These are phyloP conservation scores for Fonsecaea pedrosoi DNA, from an alignment of 2,329 filamentous ascomycete species.

Conservation along the genomic window DNA sequence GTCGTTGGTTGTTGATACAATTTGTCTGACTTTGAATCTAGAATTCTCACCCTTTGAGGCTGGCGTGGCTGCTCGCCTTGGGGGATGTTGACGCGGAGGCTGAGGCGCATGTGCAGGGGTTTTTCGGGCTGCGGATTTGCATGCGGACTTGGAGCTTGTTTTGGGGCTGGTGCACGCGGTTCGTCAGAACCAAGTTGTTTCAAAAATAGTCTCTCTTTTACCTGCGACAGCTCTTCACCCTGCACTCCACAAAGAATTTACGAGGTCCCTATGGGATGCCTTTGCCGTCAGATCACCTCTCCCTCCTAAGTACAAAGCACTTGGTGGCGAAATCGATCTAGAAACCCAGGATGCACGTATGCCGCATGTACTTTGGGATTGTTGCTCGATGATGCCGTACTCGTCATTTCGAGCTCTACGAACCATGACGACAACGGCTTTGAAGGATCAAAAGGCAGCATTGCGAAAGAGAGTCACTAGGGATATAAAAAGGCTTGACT, in stretches of 20 bases:
- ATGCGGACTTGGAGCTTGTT: slow-evolving; percentile 17
- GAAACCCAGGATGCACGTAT: slow-evolving; percentile 13
- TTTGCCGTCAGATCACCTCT: neutral
- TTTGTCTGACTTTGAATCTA: slow-evolving; percentile 6
- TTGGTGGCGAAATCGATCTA: neutral
- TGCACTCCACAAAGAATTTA: neutral
- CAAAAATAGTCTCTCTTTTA: slow-evolving; percentile 19
- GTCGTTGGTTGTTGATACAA: slow-evolving; percentile 20
- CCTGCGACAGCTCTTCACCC: neutral
- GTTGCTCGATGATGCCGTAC: slow-evolving; percentile 24
- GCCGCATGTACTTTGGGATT: slow-evolving; percentile 6
- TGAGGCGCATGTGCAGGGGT: slow-evolving; percentile 31
- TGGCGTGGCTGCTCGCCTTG: slow-evolving; percentile 2
- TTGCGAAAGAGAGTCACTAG: slow-evolving; percentile 38
- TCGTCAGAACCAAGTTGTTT: neutral
- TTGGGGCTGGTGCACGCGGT: slow-evolving; percentile 17
- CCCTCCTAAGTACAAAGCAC: neutral
- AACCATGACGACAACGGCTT: slow-evolving; percentile 27
- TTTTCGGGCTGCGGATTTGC: neutral
- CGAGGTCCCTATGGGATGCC: neutral
- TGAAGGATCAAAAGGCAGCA: slow-evolving; percentile 35
- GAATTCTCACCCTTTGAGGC: slow-evolving; percentile 24
- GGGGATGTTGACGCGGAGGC: slow-evolving; percentile 33
- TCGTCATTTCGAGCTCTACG: slow-evolving; percentile 8
- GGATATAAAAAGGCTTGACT: slow-evolving; percentile 30